These are phyloP conservation scores for Dactylellina leptospora DNA, from an alignment of 2,329 filamentous ascomycete species.

Conservation along the genomic window DNA sequence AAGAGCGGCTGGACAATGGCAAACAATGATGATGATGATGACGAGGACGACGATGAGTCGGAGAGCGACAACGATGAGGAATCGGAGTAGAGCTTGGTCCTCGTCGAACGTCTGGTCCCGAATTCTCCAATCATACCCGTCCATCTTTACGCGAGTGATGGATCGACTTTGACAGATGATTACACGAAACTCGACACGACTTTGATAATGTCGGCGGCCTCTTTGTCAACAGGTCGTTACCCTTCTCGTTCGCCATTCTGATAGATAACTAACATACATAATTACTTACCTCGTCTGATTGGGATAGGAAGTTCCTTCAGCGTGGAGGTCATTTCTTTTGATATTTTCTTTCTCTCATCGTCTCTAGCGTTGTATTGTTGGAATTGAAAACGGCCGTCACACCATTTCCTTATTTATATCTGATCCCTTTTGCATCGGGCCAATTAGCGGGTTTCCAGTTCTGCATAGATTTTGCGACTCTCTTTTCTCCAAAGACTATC, in stretches of 20 bases:
- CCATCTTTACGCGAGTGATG: not conserved
- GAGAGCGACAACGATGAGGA: slow-evolving; percentile 28
- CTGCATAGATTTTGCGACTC: slow-evolving; percentile 46
- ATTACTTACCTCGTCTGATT: too few species aligned
- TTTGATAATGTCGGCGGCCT: slow-evolving; percentile 24
- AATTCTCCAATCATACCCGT: not conserved
- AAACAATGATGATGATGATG: slow-evolving; percentile 23
- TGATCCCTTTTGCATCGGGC: slow-evolving; percentile 21
- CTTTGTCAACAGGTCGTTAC: too few species aligned
- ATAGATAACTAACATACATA: too few species aligned
- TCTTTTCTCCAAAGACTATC: slow-evolving; percentile 18
- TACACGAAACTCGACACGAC: slow-evolving; percentile 37
- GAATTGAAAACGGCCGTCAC: too few species aligned
- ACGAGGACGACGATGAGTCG: slow-evolving; percentile 5
- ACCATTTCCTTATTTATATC: slow-evolving; percentile 15
- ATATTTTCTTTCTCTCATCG: not conserved
- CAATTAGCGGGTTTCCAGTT: slow-evolving; percentile 13
- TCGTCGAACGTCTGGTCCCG: not conserved
- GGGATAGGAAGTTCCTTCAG: too few species aligned
- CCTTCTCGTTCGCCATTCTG: too few species aligned
- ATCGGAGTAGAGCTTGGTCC: slow-evolving; percentile 27
- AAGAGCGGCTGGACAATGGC: slow-evolving; percentile 51
- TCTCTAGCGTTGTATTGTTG: too few species aligned
- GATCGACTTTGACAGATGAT: slow-evolving; percentile 24
- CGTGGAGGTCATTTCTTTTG: too few species aligned